phyloP scores from a whole-genome alignment of 495 filamentous ascomycete species.

The Penicillium steckii region DNA sequence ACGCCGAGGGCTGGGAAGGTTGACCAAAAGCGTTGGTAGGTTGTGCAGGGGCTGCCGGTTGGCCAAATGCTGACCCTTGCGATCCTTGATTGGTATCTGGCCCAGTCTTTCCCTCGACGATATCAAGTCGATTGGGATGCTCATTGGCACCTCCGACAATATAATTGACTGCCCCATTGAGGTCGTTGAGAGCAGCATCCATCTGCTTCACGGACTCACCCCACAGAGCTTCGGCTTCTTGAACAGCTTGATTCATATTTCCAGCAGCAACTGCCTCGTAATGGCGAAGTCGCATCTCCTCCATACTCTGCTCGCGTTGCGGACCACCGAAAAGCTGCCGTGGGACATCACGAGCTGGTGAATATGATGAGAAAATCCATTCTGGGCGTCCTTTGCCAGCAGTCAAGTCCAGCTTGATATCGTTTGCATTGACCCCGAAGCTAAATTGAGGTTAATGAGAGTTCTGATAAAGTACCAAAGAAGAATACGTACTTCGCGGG shows the following conservation, averaged over 20 bases:
- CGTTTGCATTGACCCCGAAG: slow-evolving; percentile 51
- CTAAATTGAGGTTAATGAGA: slow-evolving; percentile 26
- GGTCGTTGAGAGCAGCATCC: slow-evolving; percentile 59
- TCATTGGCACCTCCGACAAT: slow-evolving; percentile 64
- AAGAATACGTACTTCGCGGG: slow-evolving; percentile 27
- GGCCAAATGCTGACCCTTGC: slow-evolving; percentile 17
- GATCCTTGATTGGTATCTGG: slow-evolving; percentile 12
- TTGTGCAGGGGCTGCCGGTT: slow-evolving; percentile 13
- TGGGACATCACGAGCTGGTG: slow-evolving; percentile 68
- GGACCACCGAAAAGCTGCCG: slow-evolving; percentile 77
- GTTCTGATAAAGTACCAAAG: background rate
- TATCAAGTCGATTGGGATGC: slow-evolving; percentile 80
- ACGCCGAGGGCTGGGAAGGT: slow-evolving; percentile 6
- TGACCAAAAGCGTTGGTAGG: slow-evolving; percentile 36
- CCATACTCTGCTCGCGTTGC: slow-evolving; percentile 76
- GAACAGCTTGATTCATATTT: slow-evolving; percentile 62
- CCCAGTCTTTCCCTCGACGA: slow-evolving; percentile 51
- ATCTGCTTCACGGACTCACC: slow-evolving; percentile 66
- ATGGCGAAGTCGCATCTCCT: slow-evolving; percentile 74
- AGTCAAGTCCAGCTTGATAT: slow-evolving; percentile 63
- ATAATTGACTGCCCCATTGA: slow-evolving; percentile 71
- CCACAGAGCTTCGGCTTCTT: slow-evolving; percentile 60
- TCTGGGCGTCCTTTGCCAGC: slow-evolving; percentile 58
- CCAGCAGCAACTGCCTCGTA: slow-evolving; percentile 57
- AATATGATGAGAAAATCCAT: slow-evolving; percentile 86